A percentile compares a stretch with the other conserved stretches of the same genome.
phyloP scores from a whole-genome alignment of 768 basidiomycete species.

The Peribolospora baueri region DNA sequence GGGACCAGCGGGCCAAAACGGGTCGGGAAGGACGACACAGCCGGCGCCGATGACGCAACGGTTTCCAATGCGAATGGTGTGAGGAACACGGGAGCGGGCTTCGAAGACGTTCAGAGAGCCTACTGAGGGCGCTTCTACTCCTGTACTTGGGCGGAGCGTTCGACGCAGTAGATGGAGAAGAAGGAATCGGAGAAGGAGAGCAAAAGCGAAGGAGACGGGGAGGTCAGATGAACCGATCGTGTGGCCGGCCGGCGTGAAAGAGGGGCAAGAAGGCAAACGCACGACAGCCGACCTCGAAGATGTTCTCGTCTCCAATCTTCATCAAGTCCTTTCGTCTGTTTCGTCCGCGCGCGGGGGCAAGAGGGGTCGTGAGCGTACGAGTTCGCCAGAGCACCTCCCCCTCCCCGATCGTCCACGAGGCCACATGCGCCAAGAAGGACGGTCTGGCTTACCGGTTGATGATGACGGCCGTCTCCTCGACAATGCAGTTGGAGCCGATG shows the following conservation, averaged over 20 bases:
- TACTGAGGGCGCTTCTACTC: slow-evolving; percentile 61
- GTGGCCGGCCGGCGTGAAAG: neutral
- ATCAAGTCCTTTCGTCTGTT: slow-evolving; percentile 42
- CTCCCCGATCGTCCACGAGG: neutral
- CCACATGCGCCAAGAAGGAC: neutral
- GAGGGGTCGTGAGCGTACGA: slow-evolving; percentile 21
- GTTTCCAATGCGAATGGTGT: slow-evolving; percentile 51
- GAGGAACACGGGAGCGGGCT: slow-evolving; percentile 57
- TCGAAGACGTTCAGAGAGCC: slow-evolving; percentile 71
- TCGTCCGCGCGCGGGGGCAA: neutral
- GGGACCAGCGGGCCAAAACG: neutral
- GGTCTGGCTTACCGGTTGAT: slow-evolving; percentile 44
- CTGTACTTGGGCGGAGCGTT: slow-evolving; percentile 22
- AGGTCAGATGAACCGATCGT: neutral
- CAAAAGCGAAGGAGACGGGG: neutral
- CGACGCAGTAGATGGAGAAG: neutral
- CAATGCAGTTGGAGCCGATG: slow-evolving; percentile 64
- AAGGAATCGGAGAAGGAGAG: neutral
- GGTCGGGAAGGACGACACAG: slow-evolving; percentile 47
- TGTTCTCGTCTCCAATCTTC: slow-evolving; percentile 78
- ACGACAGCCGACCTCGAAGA: slow-evolving; percentile 89
- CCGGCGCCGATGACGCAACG: slow-evolving; percentile 64
- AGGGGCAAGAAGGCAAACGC: slow-evolving; percentile 18
- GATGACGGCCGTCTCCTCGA: slow-evolving; percentile 75
- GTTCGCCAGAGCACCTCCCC: neutral